These are phyloP conservation scores for Heterobasidion irregulare DNA, from an alignment of 1,284 basidiomycete genomes.

Conservation along the genomic window DNA sequence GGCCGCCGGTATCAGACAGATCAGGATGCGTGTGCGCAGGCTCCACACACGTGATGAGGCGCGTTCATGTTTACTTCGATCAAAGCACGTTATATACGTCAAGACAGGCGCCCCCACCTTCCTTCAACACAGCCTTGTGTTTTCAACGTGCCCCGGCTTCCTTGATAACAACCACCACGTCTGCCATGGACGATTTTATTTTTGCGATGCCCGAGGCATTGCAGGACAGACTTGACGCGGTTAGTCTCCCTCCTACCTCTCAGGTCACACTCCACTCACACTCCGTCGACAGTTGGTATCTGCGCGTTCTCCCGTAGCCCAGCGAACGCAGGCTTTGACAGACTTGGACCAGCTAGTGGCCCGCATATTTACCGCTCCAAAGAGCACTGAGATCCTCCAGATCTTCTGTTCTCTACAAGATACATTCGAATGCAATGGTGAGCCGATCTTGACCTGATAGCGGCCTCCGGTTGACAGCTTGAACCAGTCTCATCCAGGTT, in stretches of 20 bases:
- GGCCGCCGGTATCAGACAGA: no score
- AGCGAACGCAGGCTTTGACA: conserved; percentile 43
- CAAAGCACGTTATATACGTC: background rate
- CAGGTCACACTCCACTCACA: background rate
- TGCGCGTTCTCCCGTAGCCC: conserved; percentile 39
- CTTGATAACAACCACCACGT: background rate
- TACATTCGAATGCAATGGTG: conserved; percentile 72
- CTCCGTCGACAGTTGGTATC: conserved; percentile 47
- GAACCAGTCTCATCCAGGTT: conserved; percentile 52
- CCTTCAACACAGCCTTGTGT: background rate
- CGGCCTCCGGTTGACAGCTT: background rate
- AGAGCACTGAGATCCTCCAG: conserved; percentile 28
- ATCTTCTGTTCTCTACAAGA: conserved; percentile 62
- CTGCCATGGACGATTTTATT: conserved; percentile 7
- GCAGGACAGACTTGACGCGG: conserved; percentile 60
- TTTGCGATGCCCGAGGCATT: conserved; percentile 33
- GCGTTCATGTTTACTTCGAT: background rate
- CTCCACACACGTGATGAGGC: background rate
- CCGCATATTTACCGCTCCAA: conserved; percentile 34
- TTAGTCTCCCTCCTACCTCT: conserved; percentile 24
- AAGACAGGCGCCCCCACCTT: background rate
- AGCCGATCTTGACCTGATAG: conserved; percentile 17
- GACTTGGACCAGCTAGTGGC: conserved; percentile 55
- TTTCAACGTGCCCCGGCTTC: background rate
- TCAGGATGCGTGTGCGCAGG: no score